Evolutionary conservation across 73 alveolate genomes (phyloP).

Genomic region (Tetrahymena thermophila): DNA sequence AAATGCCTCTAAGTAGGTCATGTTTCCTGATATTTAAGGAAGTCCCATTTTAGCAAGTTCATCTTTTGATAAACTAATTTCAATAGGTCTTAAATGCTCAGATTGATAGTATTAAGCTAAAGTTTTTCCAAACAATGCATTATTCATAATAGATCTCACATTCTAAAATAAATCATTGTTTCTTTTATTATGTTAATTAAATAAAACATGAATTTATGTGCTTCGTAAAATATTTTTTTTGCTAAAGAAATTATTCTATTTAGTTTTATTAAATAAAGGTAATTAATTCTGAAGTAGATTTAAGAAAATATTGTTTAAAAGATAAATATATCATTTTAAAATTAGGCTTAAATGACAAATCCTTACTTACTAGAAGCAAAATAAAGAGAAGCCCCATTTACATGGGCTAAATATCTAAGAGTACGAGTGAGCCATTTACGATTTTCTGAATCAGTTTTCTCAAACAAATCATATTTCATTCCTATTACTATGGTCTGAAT

Average conservation of each 20-base stretch:
- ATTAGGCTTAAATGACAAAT: background rate
- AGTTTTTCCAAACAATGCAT: background rate
- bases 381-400: background rate
- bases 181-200: background rate
- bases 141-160: background rate
- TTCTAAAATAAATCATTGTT: background rate
- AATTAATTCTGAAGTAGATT: background rate
- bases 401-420: background rate
- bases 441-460: background rate
- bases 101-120: background rate
- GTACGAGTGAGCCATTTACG: slow-evolving; percentile 1
- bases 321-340: background rate
- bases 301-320: background rate
- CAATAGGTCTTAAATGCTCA: background rate
- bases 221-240: no score
- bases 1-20: background rate
- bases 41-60: background rate
- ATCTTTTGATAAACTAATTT: background rate
- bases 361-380: background rate
- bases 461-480: background rate
- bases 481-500: background rate
- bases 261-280: background rate
- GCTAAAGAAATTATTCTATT: background rate
- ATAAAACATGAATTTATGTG: no score
- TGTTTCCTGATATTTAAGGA: background rate